Base-by-base conservation (phyloP, 345 rosid genomes). In the Dimocarpus longan region DNA sequence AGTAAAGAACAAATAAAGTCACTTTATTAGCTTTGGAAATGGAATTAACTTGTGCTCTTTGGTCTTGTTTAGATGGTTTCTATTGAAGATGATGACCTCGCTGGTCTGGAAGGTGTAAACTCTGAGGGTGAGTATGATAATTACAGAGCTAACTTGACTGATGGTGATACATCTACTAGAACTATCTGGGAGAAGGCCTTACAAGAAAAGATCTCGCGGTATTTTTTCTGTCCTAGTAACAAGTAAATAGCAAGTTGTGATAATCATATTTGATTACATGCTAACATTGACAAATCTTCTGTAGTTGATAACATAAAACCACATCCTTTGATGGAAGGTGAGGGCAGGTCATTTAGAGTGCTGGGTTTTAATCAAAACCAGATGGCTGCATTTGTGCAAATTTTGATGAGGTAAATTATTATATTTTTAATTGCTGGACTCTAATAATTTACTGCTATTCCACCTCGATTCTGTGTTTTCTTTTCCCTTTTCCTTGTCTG, bases 61-160 rank as follows among this genome's bases (percentile, higher is more conserved):
- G 74, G 70, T 78, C 83, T 76, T 79, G 66, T 87, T 68, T 86
- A 97, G 99, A 89, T 97, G 97, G 95, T 91, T 68, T 94, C 98
- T 78, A 89, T 94, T 76, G 98, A 97, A 82, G 99, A 97, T 10
- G 99, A 97, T 83, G 98, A 97, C 84, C 98, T 97, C 82, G 99
- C 99, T 78, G 99, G 99, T 81, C 74, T 94, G 84, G 98, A 97
- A 91, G 99, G 92, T 87, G 92, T 93, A 77, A 94, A 98, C 83
- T 91, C 98, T 63, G 98, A 97, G 75, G 95, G 91, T 5, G 98
- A 91, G 88, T 96, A 97, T 87, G 98, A 94, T 85, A 94, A 93
- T 77, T 97, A 90, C 77, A 98, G 94, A 89, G 98, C 98, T 43
- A 98, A 93, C 65, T 81, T 92, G 82, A 89, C 96, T 18, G 97